Conservation (phyloP, 78 protist species). For the slime mould (Dictyostelium discoideum) region DNA sequence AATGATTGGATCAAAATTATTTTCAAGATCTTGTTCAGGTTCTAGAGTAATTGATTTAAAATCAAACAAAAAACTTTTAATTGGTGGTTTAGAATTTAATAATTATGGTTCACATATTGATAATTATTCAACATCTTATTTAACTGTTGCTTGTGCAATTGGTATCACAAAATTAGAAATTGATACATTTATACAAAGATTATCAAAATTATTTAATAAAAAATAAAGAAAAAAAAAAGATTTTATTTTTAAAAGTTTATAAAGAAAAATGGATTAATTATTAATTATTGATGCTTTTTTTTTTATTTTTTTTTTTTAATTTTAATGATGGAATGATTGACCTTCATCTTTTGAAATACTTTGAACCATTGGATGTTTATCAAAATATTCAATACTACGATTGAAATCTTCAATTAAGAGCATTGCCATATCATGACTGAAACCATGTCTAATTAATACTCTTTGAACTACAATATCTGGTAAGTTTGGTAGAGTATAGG, state of each 20-base stretch:
- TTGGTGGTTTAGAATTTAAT: conserved; percentile 75
- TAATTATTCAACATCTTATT: conserved; percentile 84
- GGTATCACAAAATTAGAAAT: conserved; percentile 88
- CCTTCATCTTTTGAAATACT: background rate
- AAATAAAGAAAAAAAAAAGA: background rate
- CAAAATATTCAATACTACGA: conserved; percentile 6
- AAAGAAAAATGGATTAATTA: no score
- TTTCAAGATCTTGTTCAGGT: conserved; percentile 92
- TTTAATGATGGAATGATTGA: conserved; percentile 17
- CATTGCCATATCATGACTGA: conserved; percentile 26
- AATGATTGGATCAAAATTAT: conserved; percentile 91
- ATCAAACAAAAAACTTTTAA: background rate
- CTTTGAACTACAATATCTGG: background rate
- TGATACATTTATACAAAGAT: conserved; percentile 73
- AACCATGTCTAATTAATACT: conserved; percentile 28
- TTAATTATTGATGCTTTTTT: no score
- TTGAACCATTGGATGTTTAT: conserved; percentile 15
- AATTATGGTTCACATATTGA: conserved; percentile 89
- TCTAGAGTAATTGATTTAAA: conserved; percentile 65
- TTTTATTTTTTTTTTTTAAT: no score
- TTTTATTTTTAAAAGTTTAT: no score
- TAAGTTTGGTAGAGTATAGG: background rate
- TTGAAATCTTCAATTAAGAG: background rate
- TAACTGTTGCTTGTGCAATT: conserved; percentile 93
- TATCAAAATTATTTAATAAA: conserved; percentile 56